Conservation (phyloP, 2,329 filamentous ascomycete genomes). For the Apiospora aurea region DNA sequence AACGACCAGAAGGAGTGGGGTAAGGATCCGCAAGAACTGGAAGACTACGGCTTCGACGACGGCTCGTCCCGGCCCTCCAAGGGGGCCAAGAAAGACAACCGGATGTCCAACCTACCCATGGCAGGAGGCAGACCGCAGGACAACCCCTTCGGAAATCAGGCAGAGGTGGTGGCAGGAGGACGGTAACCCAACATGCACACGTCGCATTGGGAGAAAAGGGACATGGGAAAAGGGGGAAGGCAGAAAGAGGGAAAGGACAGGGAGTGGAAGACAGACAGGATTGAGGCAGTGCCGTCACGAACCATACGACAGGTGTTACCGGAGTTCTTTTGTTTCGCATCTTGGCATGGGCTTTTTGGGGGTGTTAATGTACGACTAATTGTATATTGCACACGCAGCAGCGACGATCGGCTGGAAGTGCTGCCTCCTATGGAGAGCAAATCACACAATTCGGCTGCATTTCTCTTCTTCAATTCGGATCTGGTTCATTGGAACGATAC, state of each 20-base stretch:
- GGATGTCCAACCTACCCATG: background rate
- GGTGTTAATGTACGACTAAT: background rate
- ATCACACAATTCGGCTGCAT: background rate
- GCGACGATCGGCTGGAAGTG: background rate
- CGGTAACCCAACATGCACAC: background rate
- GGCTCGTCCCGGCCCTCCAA: conserved; percentile 28
- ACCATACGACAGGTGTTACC: conserved; percentile 12
- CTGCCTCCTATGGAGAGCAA: background rate
- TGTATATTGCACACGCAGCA: conserved; percentile 14
- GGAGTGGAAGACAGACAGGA: background rate
- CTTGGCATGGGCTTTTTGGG: background rate
- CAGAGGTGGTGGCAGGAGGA: conserved; percentile 19
- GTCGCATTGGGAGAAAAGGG: background rate
- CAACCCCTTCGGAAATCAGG: conserved; percentile 21
- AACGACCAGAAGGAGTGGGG: conserved; percentile 38
- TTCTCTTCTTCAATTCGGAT: background rate
- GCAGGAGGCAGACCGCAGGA: conserved; percentile 21
- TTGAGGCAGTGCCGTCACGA: conserved; percentile 19
- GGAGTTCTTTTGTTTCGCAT: conserved; percentile 15
- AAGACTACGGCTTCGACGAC: conserved; percentile 39
- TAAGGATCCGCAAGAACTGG: conserved; percentile 42
- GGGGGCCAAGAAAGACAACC: conserved; percentile 29
- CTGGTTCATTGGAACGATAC: background rate
- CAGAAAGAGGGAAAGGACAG: background rate
- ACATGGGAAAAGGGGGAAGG: background rate